Conservation (phyloP, 1,139 yeast genomes). For the Arxiozyma bovina region DNA sequence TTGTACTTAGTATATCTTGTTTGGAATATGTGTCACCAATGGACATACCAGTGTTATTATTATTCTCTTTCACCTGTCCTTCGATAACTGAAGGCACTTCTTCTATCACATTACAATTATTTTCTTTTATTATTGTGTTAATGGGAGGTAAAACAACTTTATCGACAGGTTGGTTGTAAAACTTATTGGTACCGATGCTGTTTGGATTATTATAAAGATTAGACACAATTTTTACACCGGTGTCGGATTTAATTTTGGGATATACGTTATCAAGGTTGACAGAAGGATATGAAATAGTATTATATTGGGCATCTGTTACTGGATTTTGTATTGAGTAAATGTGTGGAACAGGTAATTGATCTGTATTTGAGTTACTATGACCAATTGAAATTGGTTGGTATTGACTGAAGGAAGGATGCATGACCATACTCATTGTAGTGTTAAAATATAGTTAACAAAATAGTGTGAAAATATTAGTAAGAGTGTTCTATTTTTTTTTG, state of each 20-base stretch:
- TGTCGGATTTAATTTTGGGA: background rate
- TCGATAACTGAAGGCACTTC: background rate
- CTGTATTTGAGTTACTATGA: background rate
- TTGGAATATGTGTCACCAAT: background rate
- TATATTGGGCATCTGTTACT: background rate
- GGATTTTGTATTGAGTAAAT: background rate
- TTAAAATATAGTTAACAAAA: too few species aligned
- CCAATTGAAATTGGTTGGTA: background rate
- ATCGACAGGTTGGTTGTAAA: background rate
- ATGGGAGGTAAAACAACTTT: background rate
- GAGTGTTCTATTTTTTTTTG: too few species aligned
- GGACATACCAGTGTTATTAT: background rate
- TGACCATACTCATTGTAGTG: background rate
- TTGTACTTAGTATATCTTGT: background rate
- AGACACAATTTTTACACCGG: too few species aligned
- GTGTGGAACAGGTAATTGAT: background rate
- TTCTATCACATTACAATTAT: background rate
- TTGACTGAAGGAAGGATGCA: background rate
- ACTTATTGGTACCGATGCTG: background rate
- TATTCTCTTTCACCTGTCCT: background rate
- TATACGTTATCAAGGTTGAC: background rate
- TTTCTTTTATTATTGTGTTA: background rate
- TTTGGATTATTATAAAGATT: background rate
- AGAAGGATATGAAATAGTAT: background rate
- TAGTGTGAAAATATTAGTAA: too few species aligned